Evolutionary conservation across 371 early-diverging fungal genomes (phyloP), one percentile per base, ranked within the genome.

Genomic region (Rhizopus stolonifer): DNA sequence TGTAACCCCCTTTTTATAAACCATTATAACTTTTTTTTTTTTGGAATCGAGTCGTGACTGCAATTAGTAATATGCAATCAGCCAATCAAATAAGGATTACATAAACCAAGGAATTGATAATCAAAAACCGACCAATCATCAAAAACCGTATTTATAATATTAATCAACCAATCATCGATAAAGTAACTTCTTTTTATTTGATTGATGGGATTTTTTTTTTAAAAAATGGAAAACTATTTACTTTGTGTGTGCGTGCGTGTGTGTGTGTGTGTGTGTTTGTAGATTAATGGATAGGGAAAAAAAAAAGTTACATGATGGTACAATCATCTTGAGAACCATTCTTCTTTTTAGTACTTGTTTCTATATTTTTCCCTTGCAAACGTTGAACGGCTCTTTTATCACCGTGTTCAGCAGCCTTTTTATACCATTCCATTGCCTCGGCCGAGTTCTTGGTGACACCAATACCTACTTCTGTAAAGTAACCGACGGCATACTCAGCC

Each of bases 401-500:
- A 23, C 91, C 91, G 59, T 92, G 90, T 18, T 71, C 83, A 3
- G 91, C 88, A 3, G 94, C 90, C 18, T 85, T 77, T 55, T 80
- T 77, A 72, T 92, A 93, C 94, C 94, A 93, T 43, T 70, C 65
- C 73, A 86, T 67, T 2, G 93, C 90, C 31, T 85, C 83, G 11
- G 82, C 80, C 23, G 76, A 65, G 58, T 90, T 84, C 62, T 80
- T 84, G 19, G 60, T 54, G 45, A 83, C 76, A 13, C 91, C 93
- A 54, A 92, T 89, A 21, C 92, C 92, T 39, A 86, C 80, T 60
- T 94, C 94, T 15, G 83, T 81, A 47, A 90, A 92, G 55, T 92
- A 91, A 18, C 90, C 94, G 26, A 94, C 85, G 14, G 92, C 91
- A 67, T 91, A 93, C 61, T 92, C 87, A 6, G 95, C 95, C 67